Evolutionary conservation across 768 basidiomycete species (phyloP).

Genomic region (Leccinum fibrillosum): DNA sequence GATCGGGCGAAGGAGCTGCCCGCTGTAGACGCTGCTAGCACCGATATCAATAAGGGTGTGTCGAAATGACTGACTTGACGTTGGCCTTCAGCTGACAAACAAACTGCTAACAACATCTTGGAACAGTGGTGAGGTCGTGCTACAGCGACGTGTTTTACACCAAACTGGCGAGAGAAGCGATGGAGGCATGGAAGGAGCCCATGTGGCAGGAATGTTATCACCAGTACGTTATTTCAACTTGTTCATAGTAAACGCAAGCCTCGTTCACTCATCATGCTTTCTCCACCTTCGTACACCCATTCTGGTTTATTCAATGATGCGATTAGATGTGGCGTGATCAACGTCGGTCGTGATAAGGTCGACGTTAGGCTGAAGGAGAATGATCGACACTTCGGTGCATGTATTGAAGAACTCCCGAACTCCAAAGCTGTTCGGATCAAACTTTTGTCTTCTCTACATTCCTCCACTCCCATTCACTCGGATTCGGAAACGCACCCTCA

Average conservation of each 20-base stretch:
- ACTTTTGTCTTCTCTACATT: slow-evolving; percentile 12
- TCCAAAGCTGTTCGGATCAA: slow-evolving; percentile 14
- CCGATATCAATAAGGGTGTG: slow-evolving; percentile 44
- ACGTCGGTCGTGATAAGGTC: slow-evolving; percentile 35
- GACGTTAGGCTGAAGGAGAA: slow-evolving; percentile 57
- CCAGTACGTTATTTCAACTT: slow-evolving; percentile 52
- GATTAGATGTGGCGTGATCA: slow-evolving; percentile 27
- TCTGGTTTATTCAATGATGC: background rate
- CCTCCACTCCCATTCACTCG: background rate
- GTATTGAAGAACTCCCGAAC: slow-evolving; percentile 33
- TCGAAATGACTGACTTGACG: background rate
- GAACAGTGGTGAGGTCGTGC: slow-evolving; percentile 67
- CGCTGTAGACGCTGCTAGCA: slow-evolving; percentile 77
- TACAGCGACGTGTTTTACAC: slow-evolving; percentile 71
- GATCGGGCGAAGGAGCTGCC: slow-evolving; percentile 70
- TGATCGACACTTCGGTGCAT: slow-evolving; percentile 56
- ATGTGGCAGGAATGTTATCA: slow-evolving; percentile 77
- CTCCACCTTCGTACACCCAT: background rate
- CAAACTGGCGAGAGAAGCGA: slow-evolving; percentile 71
- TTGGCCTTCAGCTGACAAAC: background rate
- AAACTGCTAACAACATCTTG: background rate
- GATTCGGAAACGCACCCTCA: slow-evolving; percentile 1
- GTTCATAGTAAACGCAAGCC: background rate
- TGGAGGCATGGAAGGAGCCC: slow-evolving; percentile 68
- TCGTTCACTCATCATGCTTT: background rate